These are phyloP conservation scores for Avena eriantha DNA, from an alignment of 176 grass and related monocot genomes.

Conservation along the genomic window DNA sequence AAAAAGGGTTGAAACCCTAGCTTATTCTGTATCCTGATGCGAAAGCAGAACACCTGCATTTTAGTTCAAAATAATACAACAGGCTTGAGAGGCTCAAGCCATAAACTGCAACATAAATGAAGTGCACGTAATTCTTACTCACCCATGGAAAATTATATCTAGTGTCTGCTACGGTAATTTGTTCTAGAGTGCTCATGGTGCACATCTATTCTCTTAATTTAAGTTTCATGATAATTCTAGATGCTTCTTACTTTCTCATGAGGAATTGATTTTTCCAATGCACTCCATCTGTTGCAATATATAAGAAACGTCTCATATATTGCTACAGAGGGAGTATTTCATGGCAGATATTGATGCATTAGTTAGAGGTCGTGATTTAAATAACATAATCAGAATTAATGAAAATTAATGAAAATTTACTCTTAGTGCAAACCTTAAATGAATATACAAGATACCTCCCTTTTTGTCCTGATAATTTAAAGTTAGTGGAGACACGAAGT, in stretches of 20 bases:
- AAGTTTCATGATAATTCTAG: no score
- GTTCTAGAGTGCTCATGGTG: neutral
- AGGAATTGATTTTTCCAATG: neutral
- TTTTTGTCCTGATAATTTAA: no score
- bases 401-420: neutral
- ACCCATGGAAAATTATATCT: neutral
- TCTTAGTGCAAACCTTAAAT: no score
- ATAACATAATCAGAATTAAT: neutral
- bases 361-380: neutral
- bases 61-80: constrained; percentile 3
- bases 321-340: neutral
- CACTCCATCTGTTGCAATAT: neutral
- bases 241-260: neutral
- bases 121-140: neutral
- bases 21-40: neutral
- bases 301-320: no score
- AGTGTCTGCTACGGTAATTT: neutral
- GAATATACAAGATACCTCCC: no score
- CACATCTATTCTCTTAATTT: no score
- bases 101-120: neutral
- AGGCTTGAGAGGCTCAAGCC: neutral
- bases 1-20: neutral
- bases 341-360: neutral
- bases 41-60: neutral
- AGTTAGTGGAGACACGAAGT: no score